phyloP scores from a whole-genome alignment of 2,329 filamentous ascomycete species.

The Purpureocillium takamizusanense region DNA sequence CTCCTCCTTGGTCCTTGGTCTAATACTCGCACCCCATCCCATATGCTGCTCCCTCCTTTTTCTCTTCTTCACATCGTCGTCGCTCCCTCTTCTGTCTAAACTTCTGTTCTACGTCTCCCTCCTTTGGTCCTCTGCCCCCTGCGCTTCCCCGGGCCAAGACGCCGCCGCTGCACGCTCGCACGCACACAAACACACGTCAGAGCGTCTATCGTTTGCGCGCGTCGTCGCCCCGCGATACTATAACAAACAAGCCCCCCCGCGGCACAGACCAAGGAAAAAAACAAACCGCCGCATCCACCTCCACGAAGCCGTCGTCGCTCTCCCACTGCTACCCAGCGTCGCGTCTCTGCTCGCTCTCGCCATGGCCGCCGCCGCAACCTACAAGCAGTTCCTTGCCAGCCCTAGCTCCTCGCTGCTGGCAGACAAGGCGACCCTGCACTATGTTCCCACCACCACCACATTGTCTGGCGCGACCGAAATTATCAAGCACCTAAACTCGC shows the following conservation, averaged over 20 bases:
- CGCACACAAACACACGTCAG: too few species aligned
- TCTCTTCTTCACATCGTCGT: too few species aligned
- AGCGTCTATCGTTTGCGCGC: too few species aligned
- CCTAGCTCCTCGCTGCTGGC: conserved; percentile 56
- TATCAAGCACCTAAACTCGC: conserved; percentile 67
- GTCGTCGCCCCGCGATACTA: too few species aligned
- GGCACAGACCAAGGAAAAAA: background rate
- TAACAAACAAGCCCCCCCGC: background rate
- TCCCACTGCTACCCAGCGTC: too few species aligned
- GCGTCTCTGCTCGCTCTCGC: conserved; percentile 5
- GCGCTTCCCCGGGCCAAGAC: background rate
- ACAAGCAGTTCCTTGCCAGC: conserved; percentile 63
- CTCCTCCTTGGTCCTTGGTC: too few species aligned
- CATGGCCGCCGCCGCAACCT: conserved; percentile 36
- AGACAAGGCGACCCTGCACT: conserved; percentile 64
- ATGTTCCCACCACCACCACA: conserved; percentile 79
- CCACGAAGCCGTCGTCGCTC: too few species aligned
- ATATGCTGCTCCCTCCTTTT: too few species aligned
- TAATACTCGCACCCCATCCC: too few species aligned
- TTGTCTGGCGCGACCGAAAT: conserved; percentile 66
- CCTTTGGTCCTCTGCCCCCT: background rate
- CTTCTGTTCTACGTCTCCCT: background rate
- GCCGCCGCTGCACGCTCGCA: too few species aligned
- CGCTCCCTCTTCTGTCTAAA: too few species aligned
- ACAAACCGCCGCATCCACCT: background rate